Evolutionary conservation across 2,329 filamentous ascomycete genomes (phyloP), one percentile per base, ranked within the genome.

Genomic region (Fusarium penzigii): DNA sequence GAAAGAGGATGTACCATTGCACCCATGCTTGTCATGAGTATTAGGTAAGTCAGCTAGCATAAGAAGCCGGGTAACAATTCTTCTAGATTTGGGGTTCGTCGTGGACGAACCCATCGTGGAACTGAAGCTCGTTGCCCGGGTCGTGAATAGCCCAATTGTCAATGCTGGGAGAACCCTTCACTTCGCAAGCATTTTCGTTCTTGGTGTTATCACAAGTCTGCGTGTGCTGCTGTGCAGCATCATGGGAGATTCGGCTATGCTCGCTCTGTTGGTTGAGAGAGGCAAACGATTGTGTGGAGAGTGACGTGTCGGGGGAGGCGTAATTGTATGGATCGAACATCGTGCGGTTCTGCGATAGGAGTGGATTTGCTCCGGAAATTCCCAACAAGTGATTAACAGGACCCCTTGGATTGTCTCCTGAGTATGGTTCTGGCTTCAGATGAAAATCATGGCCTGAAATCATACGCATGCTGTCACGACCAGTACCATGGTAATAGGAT

Each of bases 311-410:
- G 6, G 59, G 44, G 4, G 61, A 56, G 36, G 60, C 46, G 39
- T 67, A 61, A 39, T 52, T 60, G 29, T 62, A 68, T 6, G 68
- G 46, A 38, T 55, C 61, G 40, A 69, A 51, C 16, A 72, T 67
- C 17, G 64, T 32, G n/a, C 64, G 61, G 9, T 70, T 69, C 17
- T 69, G 68, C 13, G 65, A 54, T 39, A 71, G 67, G 17, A 73
- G 61, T 11, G 70, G 68, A 34, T 72, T 72, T 1, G 61, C 56
- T 42, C 66, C 65, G 14, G 70, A 46, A 11, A 68, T 54, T 10
- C 59, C 53, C 16, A 70, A 49, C 46, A 67, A 72, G 6, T 65
- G 64, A 13, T 42, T 64, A 6, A 53, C 60, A 32, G 46, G 46
- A 39, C 52, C 59, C 17, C 59, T 55, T 6, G 63, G 14, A 11